Evolutionary conservation across 768 basidiomycete genomes (phyloP).

Genomic region (Pisolithus tinctorius): DNA sequence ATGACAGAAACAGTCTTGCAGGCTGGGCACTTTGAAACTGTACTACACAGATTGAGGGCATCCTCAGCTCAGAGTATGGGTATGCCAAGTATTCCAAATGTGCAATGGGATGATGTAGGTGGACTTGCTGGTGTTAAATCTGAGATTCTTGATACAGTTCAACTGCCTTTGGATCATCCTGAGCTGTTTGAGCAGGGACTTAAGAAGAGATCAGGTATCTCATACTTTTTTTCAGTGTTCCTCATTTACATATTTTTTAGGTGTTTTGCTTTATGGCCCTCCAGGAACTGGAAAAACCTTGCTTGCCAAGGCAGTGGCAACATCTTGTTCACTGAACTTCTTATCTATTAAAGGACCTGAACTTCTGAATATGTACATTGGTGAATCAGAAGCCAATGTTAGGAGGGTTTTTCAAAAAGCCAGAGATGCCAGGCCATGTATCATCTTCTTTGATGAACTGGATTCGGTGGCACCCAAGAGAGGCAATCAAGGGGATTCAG

Average conservation of each 20-base stretch:
- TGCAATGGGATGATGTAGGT: constrained; percentile 97
- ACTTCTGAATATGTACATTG: constrained; percentile 96
- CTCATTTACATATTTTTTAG: constrained; percentile 30
- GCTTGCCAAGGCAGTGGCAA: constrained; percentile 93
- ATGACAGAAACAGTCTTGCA: constrained; percentile 13
- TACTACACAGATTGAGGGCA: constrained; percentile 63
- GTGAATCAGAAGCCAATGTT: constrained; percentile 97
- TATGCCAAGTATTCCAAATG: constrained; percentile 93
- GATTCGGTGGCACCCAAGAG: constrained; percentile 93
- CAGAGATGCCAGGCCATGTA: constrained; percentile 86
- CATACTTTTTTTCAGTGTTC: neutral
- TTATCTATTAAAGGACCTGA: constrained; percentile 98
- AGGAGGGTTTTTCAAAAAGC: constrained; percentile 87
- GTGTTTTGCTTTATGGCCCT: constrained; percentile 88
- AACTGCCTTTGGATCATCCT: constrained; percentile 84
- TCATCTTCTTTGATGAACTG: constrained; percentile 95
- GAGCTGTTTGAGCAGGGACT: constrained; percentile 86
- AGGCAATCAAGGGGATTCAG: constrained; percentile 93
- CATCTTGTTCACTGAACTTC: constrained; percentile 91
- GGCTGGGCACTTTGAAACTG: constrained; percentile 62
- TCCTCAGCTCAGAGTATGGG: constrained; percentile 90
- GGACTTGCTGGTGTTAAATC: constrained; percentile 81
- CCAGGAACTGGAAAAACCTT: constrained; percentile 96
- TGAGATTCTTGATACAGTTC: constrained; percentile 94
- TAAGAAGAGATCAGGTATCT: constrained; percentile 88